phyloP scores from a whole-genome alignment of 768 basidiomycete species.

The Butyriboletus loyo region DNA sequence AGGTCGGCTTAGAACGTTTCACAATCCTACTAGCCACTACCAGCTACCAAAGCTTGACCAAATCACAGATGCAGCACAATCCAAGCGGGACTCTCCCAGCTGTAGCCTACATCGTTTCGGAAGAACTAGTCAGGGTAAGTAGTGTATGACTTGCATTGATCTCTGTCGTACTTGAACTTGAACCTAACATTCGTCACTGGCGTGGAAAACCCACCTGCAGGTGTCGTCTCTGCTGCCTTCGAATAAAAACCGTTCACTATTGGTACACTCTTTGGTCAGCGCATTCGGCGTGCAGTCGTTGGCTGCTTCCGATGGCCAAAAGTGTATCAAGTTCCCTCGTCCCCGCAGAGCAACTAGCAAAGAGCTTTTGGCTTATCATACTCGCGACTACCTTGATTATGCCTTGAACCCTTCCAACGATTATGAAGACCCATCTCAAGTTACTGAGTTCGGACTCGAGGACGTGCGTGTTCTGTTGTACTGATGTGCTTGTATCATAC shows the following conservation, averaged over 20 bases:
- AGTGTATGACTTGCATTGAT: background rate
- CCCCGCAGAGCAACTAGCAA: constrained; percentile 52
- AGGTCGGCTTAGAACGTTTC: too few relatives aligned
- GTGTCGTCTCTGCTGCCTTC: constrained; percentile 62
- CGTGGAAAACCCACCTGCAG: constrained; percentile 21
- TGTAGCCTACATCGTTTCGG: constrained; percentile 50
- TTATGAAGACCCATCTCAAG: constrained; percentile 17
- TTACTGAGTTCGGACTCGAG: constrained; percentile 53
- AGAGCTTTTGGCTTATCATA: constrained; percentile 68
- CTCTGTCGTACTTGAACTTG: too few relatives aligned
- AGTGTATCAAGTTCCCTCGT: constrained; percentile 44
- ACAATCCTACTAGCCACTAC: background rate
- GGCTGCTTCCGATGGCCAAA: constrained; percentile 18
- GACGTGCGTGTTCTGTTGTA: constrained; percentile 40
- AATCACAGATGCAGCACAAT: constrained; percentile 8
- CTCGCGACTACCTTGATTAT: constrained; percentile 64
- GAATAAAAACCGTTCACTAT: constrained; percentile 58
- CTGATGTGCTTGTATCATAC: background rate
- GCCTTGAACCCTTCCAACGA: constrained; percentile 40
- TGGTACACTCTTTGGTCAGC: constrained; percentile 64
- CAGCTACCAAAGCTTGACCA: background rate
- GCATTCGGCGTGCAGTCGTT: constrained; percentile 47
- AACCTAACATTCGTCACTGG: background rate
- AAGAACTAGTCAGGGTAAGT: constrained; percentile 52
- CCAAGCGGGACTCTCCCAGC: constrained; percentile 20